These are phyloP conservation scores for Penicillium sp. DNA, from an alignment of 2,329 filamentous ascomycete species.

Conservation along the genomic window DNA sequence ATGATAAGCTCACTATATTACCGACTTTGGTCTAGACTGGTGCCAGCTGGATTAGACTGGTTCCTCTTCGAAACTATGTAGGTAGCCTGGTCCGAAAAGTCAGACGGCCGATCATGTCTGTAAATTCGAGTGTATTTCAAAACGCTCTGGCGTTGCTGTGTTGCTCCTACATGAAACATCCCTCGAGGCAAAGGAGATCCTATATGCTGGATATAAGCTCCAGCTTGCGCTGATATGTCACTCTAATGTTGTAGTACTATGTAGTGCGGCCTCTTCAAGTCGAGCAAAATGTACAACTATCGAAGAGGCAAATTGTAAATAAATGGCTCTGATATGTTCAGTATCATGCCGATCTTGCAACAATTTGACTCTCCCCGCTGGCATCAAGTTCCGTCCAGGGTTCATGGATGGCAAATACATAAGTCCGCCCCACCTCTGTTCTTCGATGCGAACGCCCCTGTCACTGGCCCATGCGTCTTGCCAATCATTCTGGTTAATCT, in stretches of 20 bases:
- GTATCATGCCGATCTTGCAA: not conserved
- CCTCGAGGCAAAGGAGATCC: not conserved
- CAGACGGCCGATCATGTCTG: not conserved
- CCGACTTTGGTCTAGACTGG: not conserved
- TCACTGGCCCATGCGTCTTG: not conserved
- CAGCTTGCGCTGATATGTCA: not conserved
- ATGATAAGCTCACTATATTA: not conserved
- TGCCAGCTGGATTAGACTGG: not conserved
- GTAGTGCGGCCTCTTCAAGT: not conserved
- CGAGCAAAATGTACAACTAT: not conserved
- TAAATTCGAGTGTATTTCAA: not conserved
- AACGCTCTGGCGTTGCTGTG: not conserved
- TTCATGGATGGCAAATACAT: slow-evolving; percentile 2
- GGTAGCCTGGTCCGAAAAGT: not conserved
- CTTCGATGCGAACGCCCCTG: not conserved
- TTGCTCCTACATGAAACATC: not conserved
- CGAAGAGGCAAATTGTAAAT: not conserved
- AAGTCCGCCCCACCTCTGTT: not conserved
- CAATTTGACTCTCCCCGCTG: not conserved
- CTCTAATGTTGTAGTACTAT: not conserved
- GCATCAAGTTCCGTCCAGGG: not conserved
- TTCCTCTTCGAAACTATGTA: not conserved
- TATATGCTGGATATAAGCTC: not conserved
- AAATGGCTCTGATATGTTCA: not conserved
- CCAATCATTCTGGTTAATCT: not conserved